Evolutionary conservation across 2,329 filamentous ascomycete species (phyloP), one percentile per base, ranked within the genome.

Genomic region (Trichothecium roseum): DNA sequence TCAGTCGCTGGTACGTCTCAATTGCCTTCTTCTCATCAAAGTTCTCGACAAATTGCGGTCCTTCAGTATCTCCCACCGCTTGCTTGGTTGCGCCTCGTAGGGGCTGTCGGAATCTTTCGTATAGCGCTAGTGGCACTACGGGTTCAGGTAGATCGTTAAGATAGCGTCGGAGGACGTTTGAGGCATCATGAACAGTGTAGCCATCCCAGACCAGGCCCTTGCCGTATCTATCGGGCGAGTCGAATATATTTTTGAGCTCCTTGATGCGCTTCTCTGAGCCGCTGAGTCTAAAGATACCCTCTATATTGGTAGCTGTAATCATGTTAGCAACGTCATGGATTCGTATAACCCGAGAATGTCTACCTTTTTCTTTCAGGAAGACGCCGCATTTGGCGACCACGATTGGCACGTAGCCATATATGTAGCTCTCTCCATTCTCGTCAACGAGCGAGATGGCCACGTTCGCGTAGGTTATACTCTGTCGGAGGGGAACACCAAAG

Each of bases 201-300:
- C 91, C 91, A 32, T 86, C 83, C 91, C 91, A 98, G 49, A 94
- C 84, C 18, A 98, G 71, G 13, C 91, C 91, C 61, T 98, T 98
- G 37, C 91, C 91, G 56, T 94, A 98, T 49, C 88, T 75, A 50
- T 94, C 86, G 28, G 91, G 91, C 1, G 89, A 94, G 59, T 96
- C 85, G 59, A 98, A 98, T 3, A 86, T 74, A 18, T 73, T 77
- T 58, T 93, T 89, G 20, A 98, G 74, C 57, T 96, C 91, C 58
- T 96, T 98, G 64, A 98, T 98, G 42, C 91, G 83, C 63, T 95
- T 96, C 54, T 94, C 89, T 26, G 91, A 96, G 34, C 91, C 91
- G 54, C 84, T 94, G 30, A 98, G 69, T 30, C 91, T 86, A 54
- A 98, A 98, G 39, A 98, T 98, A 28, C 91, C 91, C 59, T 96